Conservation (phyloP, 768 basidiomycete species). For the Russula sp. region DNA sequence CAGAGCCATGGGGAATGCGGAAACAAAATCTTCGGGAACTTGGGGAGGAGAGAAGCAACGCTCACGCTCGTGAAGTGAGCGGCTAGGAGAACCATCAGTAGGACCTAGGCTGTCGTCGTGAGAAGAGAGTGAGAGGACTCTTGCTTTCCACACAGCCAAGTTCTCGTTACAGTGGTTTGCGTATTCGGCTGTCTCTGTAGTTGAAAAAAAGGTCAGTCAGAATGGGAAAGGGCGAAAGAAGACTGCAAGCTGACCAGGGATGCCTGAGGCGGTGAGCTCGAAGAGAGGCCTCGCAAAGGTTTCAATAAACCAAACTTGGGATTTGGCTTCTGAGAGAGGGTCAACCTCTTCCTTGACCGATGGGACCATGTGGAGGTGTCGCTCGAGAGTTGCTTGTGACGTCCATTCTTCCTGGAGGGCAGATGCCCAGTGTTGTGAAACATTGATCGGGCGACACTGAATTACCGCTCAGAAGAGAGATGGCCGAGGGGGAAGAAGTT, state of each 20-base stretch:
- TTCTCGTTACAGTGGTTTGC: constrained; percentile 64
- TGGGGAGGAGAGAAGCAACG: constrained; percentile 29
- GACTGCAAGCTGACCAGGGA: constrained; percentile 56
- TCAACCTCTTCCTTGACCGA: constrained; percentile 44
- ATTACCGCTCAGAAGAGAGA: constrained; percentile 3
- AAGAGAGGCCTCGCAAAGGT: constrained; percentile 81
- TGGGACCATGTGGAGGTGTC: constrained; percentile 62
- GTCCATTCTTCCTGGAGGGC: constrained; percentile 89
- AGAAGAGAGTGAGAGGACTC: constrained; percentile 37
- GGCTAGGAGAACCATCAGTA: constrained; percentile 15
- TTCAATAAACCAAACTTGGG: constrained; percentile 86
- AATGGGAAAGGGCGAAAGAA: background rate
- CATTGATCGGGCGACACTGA: constrained; percentile 87
- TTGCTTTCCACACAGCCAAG: constrained; percentile 60
- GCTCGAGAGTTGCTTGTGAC: constrained; percentile 82
- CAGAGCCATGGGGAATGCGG: constrained; percentile 53
- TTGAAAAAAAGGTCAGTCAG: background rate
- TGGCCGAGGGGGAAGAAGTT: background rate
- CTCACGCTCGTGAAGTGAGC: constrained; percentile 11
- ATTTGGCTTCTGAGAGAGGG: constrained; percentile 61
- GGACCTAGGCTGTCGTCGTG: constrained; percentile 3
- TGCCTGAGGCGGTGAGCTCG: constrained; percentile 60
- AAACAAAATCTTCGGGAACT: constrained; percentile 41
- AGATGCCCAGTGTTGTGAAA: constrained; percentile 88
- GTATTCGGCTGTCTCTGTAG: constrained; percentile 60